Percentiles rank a stretch among this genome's conserved stretches.
phyloP scores from a whole-genome alignment of 2,329 filamentous ascomycete genomes.

The Trichoderma afroharzianum region DNA sequence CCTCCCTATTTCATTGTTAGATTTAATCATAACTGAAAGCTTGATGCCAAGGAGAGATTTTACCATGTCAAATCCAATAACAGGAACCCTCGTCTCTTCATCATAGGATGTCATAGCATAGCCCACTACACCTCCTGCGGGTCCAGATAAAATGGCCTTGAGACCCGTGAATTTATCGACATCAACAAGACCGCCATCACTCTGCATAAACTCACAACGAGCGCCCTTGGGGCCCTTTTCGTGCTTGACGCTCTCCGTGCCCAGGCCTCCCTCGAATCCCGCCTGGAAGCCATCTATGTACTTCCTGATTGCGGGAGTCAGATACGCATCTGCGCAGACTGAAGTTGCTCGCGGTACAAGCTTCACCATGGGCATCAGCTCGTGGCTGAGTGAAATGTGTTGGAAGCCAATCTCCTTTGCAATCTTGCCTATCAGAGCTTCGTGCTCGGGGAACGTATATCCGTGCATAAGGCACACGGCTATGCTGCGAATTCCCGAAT shows the following conservation, averaged over 20 bases:
- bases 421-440: conserved; percentile 70
- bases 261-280: conserved; percentile 78
- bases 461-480: conserved; percentile 90
- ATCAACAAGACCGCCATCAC: conserved; percentile 70
- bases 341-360: conserved; percentile 41
- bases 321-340: conserved; percentile 43
- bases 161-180: conserved; percentile 80
- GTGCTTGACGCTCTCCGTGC: conserved; percentile 68
- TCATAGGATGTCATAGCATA: conserved; percentile 92
- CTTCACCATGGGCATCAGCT: conserved; percentile 45
- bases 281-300: conserved; percentile 69
- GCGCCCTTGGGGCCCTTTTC: conserved; percentile 64
- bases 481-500: conserved; percentile 70
- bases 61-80: conserved; percentile 92
- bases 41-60: background rate
- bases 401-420: conserved; percentile 70
- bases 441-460: conserved; percentile 86
- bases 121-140: conserved; percentile 89
- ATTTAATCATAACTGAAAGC: background rate
- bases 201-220: conserved; percentile 94
- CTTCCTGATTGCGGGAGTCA: conserved; percentile 41
- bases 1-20: conserved; percentile 52
- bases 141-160: conserved; percentile 81
- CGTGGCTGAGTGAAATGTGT: conserved; percentile 62
- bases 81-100: conserved; percentile 71